phyloP scores from a whole-genome alignment of 2,329 filamentous ascomycete genomes.

The Xylogone sp. region DNA sequence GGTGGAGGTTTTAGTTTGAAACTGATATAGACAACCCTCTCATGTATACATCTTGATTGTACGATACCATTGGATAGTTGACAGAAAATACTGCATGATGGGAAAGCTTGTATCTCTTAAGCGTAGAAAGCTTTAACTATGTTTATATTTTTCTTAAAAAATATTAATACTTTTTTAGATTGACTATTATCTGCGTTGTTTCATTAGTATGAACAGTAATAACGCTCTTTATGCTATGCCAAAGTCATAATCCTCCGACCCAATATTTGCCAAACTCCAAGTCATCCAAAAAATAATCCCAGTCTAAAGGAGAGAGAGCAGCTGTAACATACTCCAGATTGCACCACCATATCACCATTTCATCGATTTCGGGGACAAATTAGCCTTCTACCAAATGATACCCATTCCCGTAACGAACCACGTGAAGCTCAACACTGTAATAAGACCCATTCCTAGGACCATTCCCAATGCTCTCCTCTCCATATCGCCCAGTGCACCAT shows the following conservation, averaged over 20 bases:
- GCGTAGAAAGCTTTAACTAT: background rate
- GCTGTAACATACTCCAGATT: background rate
- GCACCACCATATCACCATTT: background rate
- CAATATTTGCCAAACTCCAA: background rate
- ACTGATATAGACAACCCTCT: constrained; percentile 42
- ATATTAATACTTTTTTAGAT: background rate
- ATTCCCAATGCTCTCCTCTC: constrained; percentile 47
- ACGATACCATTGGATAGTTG: no score
- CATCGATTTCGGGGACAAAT: background rate
- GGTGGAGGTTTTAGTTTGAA: constrained; percentile 65
- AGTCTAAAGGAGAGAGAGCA: background rate
- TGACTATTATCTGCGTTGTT: background rate
- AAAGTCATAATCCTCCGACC: background rate
- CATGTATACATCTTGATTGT: background rate
- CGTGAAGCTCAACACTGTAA: constrained; percentile 58
- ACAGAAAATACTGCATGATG: no score
- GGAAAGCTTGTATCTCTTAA: background rate
- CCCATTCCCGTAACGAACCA: constrained; percentile 55
- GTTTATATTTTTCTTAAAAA: background rate
- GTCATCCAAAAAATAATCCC: background rate
- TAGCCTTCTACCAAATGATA: constrained; percentile 25
- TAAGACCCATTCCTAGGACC: constrained; percentile 48
- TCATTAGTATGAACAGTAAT: background rate
- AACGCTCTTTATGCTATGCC: background rate
- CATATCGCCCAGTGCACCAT: constrained; percentile 42